Evolutionary conservation across 2,329 filamentous ascomycete species (phyloP), one percentile per base, ranked within the genome.

Genomic region (Ophiostoma populinum): DNA sequence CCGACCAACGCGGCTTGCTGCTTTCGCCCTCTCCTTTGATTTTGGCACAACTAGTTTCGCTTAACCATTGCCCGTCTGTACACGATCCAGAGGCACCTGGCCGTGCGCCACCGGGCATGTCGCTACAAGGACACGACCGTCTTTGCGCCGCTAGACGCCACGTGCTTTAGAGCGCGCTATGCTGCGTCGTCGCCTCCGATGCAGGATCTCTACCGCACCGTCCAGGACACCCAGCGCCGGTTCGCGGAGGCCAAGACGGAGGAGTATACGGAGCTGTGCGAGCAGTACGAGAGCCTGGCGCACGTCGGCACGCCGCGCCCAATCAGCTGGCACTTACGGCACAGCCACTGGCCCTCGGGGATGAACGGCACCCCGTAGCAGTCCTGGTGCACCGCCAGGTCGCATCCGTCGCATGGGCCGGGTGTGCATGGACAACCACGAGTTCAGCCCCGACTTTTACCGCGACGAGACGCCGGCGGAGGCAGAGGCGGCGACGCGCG

Each of bases 341-440:
- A 98, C 32, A 94, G 69, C 90, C 90, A 98, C 55, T 98, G 90
- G n/a, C 90, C 90, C 58, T 98, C 90, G 2, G 90, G 90, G 44
- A 98, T 95, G 55, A 94, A 95, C 1, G 90, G 90, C 30, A 98
- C 90, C 37, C 90, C 90, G 51, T 98, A 98, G 56, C 90, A 98
- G 59, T 98, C 90, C 54, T 98, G 90, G 55, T 98, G 90, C 8
- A 98, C 90, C 4, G 90, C 90, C 35, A 98, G 63, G 55, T 98
- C 90, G 56, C 90, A 98, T 3, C 90, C 90, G 52, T 98, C 90
- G 52, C 90, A 98, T 98, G 26, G 90, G 90, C 21, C 68, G 90
- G 26, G 81, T 92, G n/a, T 94, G 86, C 61, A 95, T 98, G 90
- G 83, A 95, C 53, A 66, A 67, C 20, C 53, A 54, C 0, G 52